These are phyloP conservation scores for Paecilomyces dactylethromorphus DNA, from an alignment of 2,329 filamentous ascomycete genomes.

Conservation along the genomic window DNA sequence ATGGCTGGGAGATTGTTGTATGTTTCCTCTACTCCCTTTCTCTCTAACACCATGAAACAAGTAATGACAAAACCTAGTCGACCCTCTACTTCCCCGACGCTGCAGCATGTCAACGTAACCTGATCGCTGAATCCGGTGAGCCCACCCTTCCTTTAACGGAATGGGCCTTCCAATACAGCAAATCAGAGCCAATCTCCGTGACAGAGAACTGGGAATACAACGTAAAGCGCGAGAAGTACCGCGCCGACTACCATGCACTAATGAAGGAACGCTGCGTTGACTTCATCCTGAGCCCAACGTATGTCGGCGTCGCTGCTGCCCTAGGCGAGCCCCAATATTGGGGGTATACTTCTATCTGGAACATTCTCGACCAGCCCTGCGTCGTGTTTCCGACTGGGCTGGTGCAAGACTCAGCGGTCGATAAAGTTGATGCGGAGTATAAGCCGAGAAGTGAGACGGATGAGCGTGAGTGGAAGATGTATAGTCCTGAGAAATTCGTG, in stretches of 20 bases:
- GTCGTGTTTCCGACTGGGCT: constrained; percentile 19
- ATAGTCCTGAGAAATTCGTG: constrained; percentile 25
- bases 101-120: constrained; percentile 21
- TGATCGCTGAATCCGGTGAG: constrained; percentile 26
- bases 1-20: constrained; percentile 30
- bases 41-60: neutral
- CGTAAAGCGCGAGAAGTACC: constrained; percentile 1
- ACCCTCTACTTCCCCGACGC: constrained; percentile 45
- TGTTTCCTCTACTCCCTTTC: neutral
- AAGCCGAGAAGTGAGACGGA: constrained; percentile 18
- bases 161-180: constrained; percentile 12
- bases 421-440: constrained; percentile 15
- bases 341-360: constrained; percentile 26
- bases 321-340: constrained; percentile 13
- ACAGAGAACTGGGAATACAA: constrained; percentile 13
- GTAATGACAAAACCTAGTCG: constrained; percentile 16
- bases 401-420: constrained; percentile 16
- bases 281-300: constrained; percentile 4
- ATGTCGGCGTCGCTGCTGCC: neutral
- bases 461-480: constrained; percentile 26
- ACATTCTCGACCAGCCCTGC: constrained; percentile 23
- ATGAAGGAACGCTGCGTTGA: constrained; percentile 2
- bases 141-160: constrained; percentile 21
- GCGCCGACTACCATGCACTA: neutral
- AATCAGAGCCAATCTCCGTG: constrained; percentile 3